Base-by-base conservation (phyloP, 1,139 yeast genomes). In the Groenewaldozyma sp. region DNA sequence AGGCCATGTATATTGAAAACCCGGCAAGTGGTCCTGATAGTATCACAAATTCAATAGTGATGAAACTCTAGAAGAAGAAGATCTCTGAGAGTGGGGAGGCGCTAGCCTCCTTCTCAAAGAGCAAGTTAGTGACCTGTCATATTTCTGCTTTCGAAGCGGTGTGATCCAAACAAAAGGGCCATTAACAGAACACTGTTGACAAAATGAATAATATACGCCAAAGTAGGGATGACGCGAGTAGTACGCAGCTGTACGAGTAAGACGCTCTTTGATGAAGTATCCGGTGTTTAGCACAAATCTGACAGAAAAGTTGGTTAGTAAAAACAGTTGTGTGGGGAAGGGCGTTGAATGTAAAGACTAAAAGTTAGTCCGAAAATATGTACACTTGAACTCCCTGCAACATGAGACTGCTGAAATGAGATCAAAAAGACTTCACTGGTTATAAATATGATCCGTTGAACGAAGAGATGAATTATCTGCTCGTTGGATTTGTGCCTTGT, bases 21-120 rank as follows among this genome's bases (percentile, higher is more conserved):
- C 24, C 17, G 5, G 36, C 13, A 7, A 34, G 10, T 11, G 36
- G 36, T 14, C 24, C 13, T 14, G 28, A 13, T 7, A 34, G 36
- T 14, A 34, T 19, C 7, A 24, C 36, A n/a, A 24, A 24, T 6
- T 34, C n/a, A 16, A 21, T 29, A 18, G 10, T 18, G 9, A 29
- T 18, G 7, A 29, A 18, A 7, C 20, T 24, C 22, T 24, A 21
- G 29, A 31, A 24, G 10, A 22, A 11, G 26, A 11, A 22, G 26
- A 22, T 7, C 11, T 11, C 7, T 11, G 11, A 22, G 26, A 7
- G 26, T n/a, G n/a, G n/a, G n/a, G n/a, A n/a, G n/a, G n/a, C n/a
- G n/a, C n/a, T n/a, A n/a, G n/a, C n/a, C n/a, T n/a, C n/a, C n/a
- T n/a, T n/a, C n/a, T n/a, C n/a, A n/a, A n/a, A n/a, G n/a, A n/a